These are phyloP conservation scores for Nannochloropsis oceanica DNA, from an alignment of 108 stramenopile genomes.

Conservation along the genomic window DNA sequence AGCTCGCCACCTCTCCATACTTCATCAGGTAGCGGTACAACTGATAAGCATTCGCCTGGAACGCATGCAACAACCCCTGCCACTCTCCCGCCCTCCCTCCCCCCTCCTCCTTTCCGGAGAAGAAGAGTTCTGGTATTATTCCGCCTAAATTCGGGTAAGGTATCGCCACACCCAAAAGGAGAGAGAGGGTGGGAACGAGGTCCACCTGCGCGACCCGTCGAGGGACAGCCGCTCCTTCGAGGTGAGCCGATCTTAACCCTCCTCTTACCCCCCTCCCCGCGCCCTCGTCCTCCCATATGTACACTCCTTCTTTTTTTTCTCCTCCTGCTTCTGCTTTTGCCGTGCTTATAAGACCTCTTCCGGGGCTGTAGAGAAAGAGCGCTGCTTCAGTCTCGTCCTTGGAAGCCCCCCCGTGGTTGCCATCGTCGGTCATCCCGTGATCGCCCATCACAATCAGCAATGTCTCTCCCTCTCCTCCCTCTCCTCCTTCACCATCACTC, in stretches of 20 bases:
- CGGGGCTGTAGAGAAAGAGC: conserved; percentile 51
- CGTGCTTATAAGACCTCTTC: neutral
- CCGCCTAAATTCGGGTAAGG: conserved; percentile 86
- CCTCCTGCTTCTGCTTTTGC: neutral
- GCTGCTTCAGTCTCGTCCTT: conserved; percentile 83
- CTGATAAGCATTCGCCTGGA: neutral
- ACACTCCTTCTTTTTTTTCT: neutral
- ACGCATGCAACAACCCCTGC: neutral
- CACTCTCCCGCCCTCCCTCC: neutral
- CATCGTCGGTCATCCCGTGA: conserved; percentile 97
- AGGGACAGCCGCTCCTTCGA: conserved; percentile 25
- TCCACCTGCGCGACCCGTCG: conserved; percentile 59
- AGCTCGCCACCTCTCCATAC: neutral
- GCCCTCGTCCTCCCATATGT: neutral
- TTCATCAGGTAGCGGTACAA: neutral
- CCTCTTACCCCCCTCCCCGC: neutral
- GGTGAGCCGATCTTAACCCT: conserved; percentile 1
- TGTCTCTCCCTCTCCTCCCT: conserved; percentile 24
- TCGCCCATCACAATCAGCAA: conserved; percentile 63
- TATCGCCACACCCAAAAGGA: conserved; percentile 72
- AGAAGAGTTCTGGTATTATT: conserved; percentile 55
- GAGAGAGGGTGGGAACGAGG: conserved; percentile 76
- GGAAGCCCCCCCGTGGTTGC: conserved; percentile 93
- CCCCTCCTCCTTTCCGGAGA: neutral
- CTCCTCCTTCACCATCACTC: neutral